These are phyloP conservation scores for Vararia minispora DNA, from an alignment of 768 basidiomycete genomes.

Conservation along the genomic window DNA sequence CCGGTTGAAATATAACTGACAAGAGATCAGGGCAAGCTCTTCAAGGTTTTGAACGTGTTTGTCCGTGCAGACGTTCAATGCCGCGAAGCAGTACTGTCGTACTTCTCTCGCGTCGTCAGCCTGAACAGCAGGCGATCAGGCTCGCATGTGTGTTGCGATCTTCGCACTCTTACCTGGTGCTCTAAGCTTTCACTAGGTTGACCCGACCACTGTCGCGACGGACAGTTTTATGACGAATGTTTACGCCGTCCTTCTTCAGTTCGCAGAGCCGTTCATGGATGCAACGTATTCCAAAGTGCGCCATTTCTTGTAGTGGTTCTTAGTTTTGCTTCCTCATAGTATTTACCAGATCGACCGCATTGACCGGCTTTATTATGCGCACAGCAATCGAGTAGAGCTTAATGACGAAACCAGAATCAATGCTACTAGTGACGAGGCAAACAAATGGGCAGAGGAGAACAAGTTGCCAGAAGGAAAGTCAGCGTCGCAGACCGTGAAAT, in stretches of 20 bases:
- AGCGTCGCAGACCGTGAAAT: not conserved
- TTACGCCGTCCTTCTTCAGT: conserved; percentile 68
- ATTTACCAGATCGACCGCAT: conserved; percentile 73
- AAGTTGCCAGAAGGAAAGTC: conserved; percentile 31
- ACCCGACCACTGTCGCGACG: conserved; percentile 73
- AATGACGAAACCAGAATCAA: conserved; percentile 91
- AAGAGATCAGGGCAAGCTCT: too few relatives aligned
- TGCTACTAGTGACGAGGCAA: conserved; percentile 80
- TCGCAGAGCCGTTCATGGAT: conserved; percentile 95
- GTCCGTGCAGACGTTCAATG: conserved; percentile 72
- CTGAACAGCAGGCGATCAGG: conserved; percentile 82
- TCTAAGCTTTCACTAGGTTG: conserved; percentile 54
- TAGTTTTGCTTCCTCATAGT: not conserved
- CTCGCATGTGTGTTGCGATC: conserved; percentile 70
- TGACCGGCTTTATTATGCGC: conserved; percentile 71
- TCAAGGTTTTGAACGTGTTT: conserved; percentile 81
- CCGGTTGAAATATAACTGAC: too few relatives aligned
- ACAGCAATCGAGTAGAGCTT: conserved; percentile 61
- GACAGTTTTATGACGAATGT: conserved; percentile 93
- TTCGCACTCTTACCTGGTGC: too few relatives aligned
- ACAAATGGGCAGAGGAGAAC: conserved; percentile 52
- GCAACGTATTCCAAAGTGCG: conserved; percentile 75
- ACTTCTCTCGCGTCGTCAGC: conserved; percentile 63
- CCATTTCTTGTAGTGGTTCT: not conserved
- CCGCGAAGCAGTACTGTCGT: conserved; percentile 73